Base-by-base conservation (phyloP, 129 eudicot genomes). In the Chrysanthemum seticuspe region DNA sequence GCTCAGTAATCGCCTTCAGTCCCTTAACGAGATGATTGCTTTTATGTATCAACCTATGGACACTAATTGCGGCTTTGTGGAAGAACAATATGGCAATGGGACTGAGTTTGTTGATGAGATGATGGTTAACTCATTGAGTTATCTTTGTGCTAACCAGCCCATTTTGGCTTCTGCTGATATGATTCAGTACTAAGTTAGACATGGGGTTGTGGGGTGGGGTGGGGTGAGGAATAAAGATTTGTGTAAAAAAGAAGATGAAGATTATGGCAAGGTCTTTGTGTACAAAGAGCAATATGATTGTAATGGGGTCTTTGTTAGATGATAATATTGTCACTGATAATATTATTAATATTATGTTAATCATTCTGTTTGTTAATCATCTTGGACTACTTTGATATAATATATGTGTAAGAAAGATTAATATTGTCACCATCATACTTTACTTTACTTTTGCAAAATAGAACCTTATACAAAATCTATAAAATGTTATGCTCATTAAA, bases 121-220 rank as follows among this genome's bases (percentile, higher is more conserved):
- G 48, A 71, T 82, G 77, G 73, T 68, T 69, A 67, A 79, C 68
- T 52, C 83, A 13, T 55, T 89, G 90, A 87, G 87, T 74, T 83
- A 73, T 64, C 65, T 67, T 19, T 79, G 65, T 78, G 79, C 64
- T 25, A 87, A 81, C 66, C 96, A 86, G 69, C 95, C 91, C n/a
- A 76, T 87, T 45, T 59, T 90, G 95, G 98, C 98, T 44, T 77
- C 89, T 52, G 85, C 92, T 40, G 96, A 84, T 47, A 76, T 81
- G 84, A 65, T 88, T 48, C 78, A 69, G 72, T 87, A 81, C 79
- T 91, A 80, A 86, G 58, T 63, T 25, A 8, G 48, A 71, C 25
- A 72, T 56, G 23, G 55, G 54, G 10, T 15, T 5, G 21, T 56
- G 23, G 55, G 54, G 10, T 15, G 9, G 21, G 64, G 58, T 76